Evolutionary conservation across 345 rosid species (phyloP), one percentile per base, ranked within the genome.

Genomic region (Rubroshorea leprosula): DNA sequence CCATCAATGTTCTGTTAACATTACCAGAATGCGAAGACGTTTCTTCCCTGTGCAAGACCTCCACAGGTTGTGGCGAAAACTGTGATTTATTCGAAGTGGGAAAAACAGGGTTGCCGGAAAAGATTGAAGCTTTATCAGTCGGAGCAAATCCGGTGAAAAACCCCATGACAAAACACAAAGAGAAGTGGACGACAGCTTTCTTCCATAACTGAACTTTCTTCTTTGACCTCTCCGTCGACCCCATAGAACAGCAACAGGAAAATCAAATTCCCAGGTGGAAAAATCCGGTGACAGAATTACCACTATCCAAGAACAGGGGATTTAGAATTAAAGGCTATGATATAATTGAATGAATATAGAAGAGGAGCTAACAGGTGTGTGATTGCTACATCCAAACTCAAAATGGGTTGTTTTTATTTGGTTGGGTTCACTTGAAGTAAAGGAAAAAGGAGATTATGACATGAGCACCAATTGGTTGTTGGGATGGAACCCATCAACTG

Each of bases 81-180:
- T 67, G 73, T 38, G 77, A 66, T 52, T 63, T 69, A 9, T 47
- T 61, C 26, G 72, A 38, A 24, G 74, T 26, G 23, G 56, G 46
- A 58, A 49, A 5, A n/a, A 51, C 47, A 2, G 12, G 62, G 9
- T 35, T 35, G 49, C 24, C 56, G 43, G 81, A 60, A 50, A 81
- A 75, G 31, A 72, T 25, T 8, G 90, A 68, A 68, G 71, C 21
- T 49, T 84, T 81, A 19, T 82, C 77, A 11, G 87, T 64, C 25
- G 99, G 97, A 64, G 99, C 97, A 68, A 88, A 82, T 25, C 98
- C 98, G 41, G 80, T 69, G 80, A 88, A 86, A 64, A 85, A 86
- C 10, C 98, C 97, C 89, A 87, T 85, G 31, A 83, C 83, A 56
- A 90, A 90, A 61, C 97, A 90, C 18, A 90, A 51, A 53, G 83